Evolutionary conservation across 2,329 filamentous ascomycete species (phyloP), one percentile per base, ranked within the genome.

Genomic region (Fusarium compactum): DNA sequence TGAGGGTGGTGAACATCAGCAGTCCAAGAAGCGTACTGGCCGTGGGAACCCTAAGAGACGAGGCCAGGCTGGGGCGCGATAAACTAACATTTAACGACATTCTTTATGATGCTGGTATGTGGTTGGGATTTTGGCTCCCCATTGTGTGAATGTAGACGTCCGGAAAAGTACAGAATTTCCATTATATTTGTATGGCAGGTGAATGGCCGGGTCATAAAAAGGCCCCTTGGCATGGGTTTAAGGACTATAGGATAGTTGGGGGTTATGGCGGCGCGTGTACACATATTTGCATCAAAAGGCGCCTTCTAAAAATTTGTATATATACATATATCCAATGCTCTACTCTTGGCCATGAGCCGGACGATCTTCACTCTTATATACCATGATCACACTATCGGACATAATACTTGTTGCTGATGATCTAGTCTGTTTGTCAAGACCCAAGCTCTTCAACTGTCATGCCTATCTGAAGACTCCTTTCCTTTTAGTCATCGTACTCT

Each of bases 1-100:
- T 73, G 96, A 98, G 80, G 95, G 95, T 45, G 84, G 80, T 18
- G 87, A 89, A 57, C 82, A 84, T 66, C 84, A 85, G 76, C 82
- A 83, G 59, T 80, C 81, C n/a, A 90, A 90, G 82, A 89, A 89
- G 79, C 83, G 85, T 51, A 78, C 84, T 41, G 80, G 82, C 55
- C 83, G 85, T 29, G 83, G 82, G 69, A 89, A 88, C 69, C 87
- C 87, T 14, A 90, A 89, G 80, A 81, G 84, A 65, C 80, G 87
- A 53, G 85, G 86, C 52, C 74, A 76, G 65, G 63, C 72, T 16
- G 59, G 60, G 47, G 67, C 70, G 32, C 73, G 61, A 67, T 76
- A 65, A 65, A 46, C 34, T 52, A 45, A 52, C 52, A 32, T 32
- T 30, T 71, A 43, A 62, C 51, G 55, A 71, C 57, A 60, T 47